Conservation (phyloP, 208 protist genomes). For the Vickermania ingenoplastis region DNA sequence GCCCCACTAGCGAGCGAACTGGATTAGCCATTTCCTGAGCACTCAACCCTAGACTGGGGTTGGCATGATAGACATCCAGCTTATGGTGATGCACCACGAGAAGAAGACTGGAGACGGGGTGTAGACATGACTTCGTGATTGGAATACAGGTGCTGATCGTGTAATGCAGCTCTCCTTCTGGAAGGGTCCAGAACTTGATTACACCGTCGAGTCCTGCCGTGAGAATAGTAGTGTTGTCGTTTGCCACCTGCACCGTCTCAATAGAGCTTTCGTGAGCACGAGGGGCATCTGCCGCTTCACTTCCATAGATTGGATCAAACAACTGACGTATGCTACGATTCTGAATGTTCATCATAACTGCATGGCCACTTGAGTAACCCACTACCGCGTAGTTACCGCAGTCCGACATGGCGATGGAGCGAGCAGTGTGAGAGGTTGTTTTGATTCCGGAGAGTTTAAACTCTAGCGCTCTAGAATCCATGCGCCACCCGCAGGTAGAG, state of each 20-base stretch:
- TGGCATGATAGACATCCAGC: conserved; percentile 68
- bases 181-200: conserved; percentile 75
- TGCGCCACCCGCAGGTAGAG: conserved; percentile 69
- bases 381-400: conserved; percentile 86
- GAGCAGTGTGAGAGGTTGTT: conserved; percentile 62
- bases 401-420: conserved; percentile 59
- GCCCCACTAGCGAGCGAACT: conserved; percentile 69
- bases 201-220: conserved; percentile 62
- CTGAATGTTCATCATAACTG: conserved; percentile 60
- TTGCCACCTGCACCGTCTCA: conserved; percentile 68
- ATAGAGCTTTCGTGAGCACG: conserved; percentile 58
- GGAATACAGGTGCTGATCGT: conserved; percentile 36
- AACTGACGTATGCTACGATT: conserved; percentile 68
- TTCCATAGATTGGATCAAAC: conserved; percentile 34
- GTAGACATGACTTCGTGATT: conserved; percentile 60
- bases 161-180: conserved; percentile 22
- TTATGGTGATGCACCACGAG: conserved; percentile 66
- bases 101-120: conserved; percentile 57
- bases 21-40: conserved; percentile 27
- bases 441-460: conserved; percentile 71
- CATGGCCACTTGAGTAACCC: conserved; percentile 82
- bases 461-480: conserved; percentile 69
- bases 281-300: conserved; percentile 9
- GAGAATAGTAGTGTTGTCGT: conserved; percentile 58
- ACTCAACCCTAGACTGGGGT: conserved; percentile 48